A percentile compares a stretch with the other conserved stretches of the same genome.
Conservation (phyloP, 495 filamentous ascomycete species). For the Monascus purpureus region DNA sequence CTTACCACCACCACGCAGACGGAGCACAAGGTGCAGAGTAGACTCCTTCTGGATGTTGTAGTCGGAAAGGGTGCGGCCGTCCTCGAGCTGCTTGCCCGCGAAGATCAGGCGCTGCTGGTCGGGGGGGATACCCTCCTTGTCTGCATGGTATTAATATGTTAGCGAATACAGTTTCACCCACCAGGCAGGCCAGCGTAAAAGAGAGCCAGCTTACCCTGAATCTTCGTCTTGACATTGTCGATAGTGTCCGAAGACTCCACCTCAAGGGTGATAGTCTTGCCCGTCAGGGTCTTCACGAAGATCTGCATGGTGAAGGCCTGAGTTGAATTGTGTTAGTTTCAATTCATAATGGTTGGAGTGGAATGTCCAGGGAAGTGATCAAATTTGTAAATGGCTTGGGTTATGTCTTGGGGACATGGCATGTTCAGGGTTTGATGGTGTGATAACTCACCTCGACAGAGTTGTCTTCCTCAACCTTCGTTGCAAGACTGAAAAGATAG, state of each 20-base stretch:
- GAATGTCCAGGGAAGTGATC: not conserved
- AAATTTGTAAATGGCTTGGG: too few species aligned
- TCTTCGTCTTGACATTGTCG: slow-evolving; percentile 99
- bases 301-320: slow-evolving; percentile 75
- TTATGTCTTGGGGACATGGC: too few species aligned
- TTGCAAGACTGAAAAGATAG: slow-evolving; percentile 22
- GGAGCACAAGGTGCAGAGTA: slow-evolving; percentile 95
- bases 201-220: slow-evolving; percentile 41
- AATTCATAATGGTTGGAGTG: not conserved
- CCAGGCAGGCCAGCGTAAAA: not conserved
- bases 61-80: slow-evolving; percentile 96
- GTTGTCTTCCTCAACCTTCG: slow-evolving; percentile 45
- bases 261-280: slow-evolving; percentile 99
- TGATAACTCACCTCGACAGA: slow-evolving; percentile 44
- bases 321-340: slow-evolving; percentile 1
- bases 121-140: slow-evolving; percentile 99
- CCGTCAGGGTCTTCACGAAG: slow-evolving; percentile 99
- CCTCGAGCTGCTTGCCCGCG: slow-evolving; percentile 99
- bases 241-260: slow-evolving; percentile 99
- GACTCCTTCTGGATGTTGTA: slow-evolving; percentile 99
- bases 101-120: slow-evolving; percentile 99
- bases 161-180: not conserved
- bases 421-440: too few species aligned
- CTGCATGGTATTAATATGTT: slow-evolving; percentile 24
- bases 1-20: slow-evolving; percentile 92